Evolutionary conservation across 306 rosid species (phyloP), one percentile per base, ranked within the genome.

Genomic region (Trifolium subterraneum): DNA sequence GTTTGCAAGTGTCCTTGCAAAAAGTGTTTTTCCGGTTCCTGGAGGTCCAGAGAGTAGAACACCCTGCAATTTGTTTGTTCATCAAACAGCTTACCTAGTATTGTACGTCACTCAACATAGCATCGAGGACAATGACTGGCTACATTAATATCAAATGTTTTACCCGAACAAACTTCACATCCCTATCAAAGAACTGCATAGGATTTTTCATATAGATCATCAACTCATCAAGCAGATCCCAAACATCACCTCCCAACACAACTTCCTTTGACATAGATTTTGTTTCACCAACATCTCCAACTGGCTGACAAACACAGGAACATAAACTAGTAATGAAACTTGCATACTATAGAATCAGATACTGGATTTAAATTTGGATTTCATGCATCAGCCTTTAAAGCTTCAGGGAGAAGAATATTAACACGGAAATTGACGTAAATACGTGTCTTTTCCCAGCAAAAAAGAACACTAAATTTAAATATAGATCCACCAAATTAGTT

Each of bases 11-110:
- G 96, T 90, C 87, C 97, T 88, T 23, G 99, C 99, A 84, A 94
- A 94, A 64, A 94, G 95, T 50, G 99, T 94, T 83, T 94, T 94
- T 51, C 99, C 99, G 29, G 99, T 94, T 83, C 99, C 97, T 75
- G 96, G 97, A 78, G 99, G 99, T 74, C 99, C 97, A 82, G 97
- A 94, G 71, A 92, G 96, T 75, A 94, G 96, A 83, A 94, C 97
- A 68, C 99, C 97, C 99, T 94, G 87, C 79, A 79, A 72, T 18
- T 55, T 50, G 70, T 68, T 55, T 55, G 51, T 73, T 77, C 75
- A 76, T 72, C 70, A 81, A 78, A 68, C 74, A 78, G 45, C 59
- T 56, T 71, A 65, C 54, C 42, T 51, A 31, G 66, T 14, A 15
- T 60, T 56, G 31, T 60, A 36, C 42, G 38, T 67, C 77, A 66